Evolutionary conservation across 106 monocot genomes (phyloP).

Genomic region (Platanthera zijinensis): DNA sequence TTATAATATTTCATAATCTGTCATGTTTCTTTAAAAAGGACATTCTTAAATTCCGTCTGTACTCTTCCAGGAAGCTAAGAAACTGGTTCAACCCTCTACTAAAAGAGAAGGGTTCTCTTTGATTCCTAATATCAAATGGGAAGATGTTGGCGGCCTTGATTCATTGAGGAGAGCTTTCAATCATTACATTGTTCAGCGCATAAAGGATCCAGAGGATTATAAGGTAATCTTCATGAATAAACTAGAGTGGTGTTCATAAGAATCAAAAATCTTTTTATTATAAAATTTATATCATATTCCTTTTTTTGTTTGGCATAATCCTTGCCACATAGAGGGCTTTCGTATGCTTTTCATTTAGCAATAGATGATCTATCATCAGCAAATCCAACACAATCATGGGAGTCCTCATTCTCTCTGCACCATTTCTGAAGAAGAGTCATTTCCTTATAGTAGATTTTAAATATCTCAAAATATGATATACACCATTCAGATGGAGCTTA

Average conservation of each 20-base stretch:
- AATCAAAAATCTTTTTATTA: background rate
- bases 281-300: background rate
- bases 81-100: conserved; percentile 73
- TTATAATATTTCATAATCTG: too few relatives aligned
- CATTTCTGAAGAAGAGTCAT: too few relatives aligned
- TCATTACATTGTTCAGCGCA: conserved; percentile 57
- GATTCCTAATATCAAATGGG: conserved; percentile 82
- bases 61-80: conserved; percentile 57
- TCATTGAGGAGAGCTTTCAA: conserved; percentile 64
- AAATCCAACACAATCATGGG: too few relatives aligned
- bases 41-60: conserved; percentile 1
- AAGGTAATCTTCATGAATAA: conserved; percentile 34
- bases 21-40: too few relatives aligned
- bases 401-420: too few relatives aligned
- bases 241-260: background rate
- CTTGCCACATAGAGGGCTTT: background rate
- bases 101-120: conserved; percentile 96
- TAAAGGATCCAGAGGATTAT: conserved; percentile 72
- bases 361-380: too few relatives aligned
- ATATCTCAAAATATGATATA: too few relatives aligned
- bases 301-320: background rate
- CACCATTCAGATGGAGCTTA: too few relatives aligned
- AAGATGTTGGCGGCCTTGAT: conserved; percentile 87
- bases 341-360: background rate
- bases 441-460: too few relatives aligned